A percentile compares a stretch with the other conserved stretches of the same genome.
phyloP scores from a whole-genome alignment of 1,284 basidiomycete species.

The Ustilago nuda region DNA sequence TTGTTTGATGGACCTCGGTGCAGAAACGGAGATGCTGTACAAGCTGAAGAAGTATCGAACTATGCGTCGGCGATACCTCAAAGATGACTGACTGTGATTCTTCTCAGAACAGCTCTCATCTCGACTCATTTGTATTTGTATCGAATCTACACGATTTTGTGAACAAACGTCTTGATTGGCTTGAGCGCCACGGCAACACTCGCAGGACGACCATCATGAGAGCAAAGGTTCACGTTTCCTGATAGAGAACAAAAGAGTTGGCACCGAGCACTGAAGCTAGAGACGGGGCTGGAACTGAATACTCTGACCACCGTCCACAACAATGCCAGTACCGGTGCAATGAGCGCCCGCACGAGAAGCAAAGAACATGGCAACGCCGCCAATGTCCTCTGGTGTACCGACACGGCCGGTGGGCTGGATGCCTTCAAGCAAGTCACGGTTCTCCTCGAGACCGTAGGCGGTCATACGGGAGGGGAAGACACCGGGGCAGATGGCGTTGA shows the following conservation, averaged over 20 bases:
- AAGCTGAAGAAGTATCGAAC: slow-evolving; percentile 67
- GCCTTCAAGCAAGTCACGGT: slow-evolving; percentile 66
- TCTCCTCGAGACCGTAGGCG: slow-evolving; percentile 76
- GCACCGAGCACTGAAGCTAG: background rate
- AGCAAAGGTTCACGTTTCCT: background rate
- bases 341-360: slow-evolving; percentile 79
- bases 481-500: slow-evolving; percentile 85
- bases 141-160: background rate
- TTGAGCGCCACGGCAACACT: background rate
- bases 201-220: too few species aligned
- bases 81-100: slow-evolving; percentile 13
- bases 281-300: slow-evolving; percentile 61
- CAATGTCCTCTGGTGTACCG: slow-evolving; percentile 79
- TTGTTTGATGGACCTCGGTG: background rate
- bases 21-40: slow-evolving; percentile 66
- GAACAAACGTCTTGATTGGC: background rate
- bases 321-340: slow-evolving; percentile 78
- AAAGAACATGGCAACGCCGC: slow-evolving; percentile 80
- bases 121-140: slow-evolving; percentile 24
- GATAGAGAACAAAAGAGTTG: background rate
- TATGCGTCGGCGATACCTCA: slow-evolving; percentile 56
- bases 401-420: slow-evolving; percentile 72
- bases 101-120: background rate
- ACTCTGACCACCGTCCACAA: slow-evolving; percentile 76
- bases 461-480: slow-evolving; percentile 91